Evolutionary conservation across 352 stramenopile species (phyloP).

Genomic region (Phytophthora pisi): DNA sequence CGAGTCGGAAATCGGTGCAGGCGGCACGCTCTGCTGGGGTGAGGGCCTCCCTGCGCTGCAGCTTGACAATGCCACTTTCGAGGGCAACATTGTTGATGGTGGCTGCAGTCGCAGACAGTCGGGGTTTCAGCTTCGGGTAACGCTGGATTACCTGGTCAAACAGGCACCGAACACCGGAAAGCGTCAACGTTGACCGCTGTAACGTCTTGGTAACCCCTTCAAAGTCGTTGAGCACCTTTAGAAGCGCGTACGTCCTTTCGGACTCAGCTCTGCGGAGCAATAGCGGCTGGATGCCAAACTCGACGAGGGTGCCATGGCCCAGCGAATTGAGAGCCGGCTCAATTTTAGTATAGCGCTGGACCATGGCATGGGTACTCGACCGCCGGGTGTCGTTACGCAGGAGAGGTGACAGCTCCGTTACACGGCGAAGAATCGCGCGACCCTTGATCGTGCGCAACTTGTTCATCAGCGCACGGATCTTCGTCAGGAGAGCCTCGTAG

Average conservation of each 20-base stretch:
- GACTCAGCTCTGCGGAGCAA: conserved; percentile 12
- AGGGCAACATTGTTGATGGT: conserved; percentile 17
- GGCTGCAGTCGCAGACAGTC: background rate
- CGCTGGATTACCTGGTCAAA: conserved; percentile 1
- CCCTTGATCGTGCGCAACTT: conserved; percentile 10
- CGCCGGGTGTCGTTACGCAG: conserved; percentile 20
- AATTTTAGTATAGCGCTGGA: conserved; percentile 10
- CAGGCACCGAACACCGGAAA: background rate
- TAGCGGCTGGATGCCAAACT: conserved; percentile 15
- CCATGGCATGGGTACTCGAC: conserved; percentile 21
- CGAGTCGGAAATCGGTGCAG: background rate
- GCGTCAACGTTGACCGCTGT: conserved; percentile 16
- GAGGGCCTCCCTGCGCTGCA: conserved; percentile 8
- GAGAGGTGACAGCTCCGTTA: conserved; percentile 2
- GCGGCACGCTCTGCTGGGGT: background rate
- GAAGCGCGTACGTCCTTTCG: conserved; percentile 1
- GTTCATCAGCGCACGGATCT: conserved; percentile 12
- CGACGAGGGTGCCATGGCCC: conserved; percentile 13
- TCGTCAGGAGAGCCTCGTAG: conserved; percentile 15
- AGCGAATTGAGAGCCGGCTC: conserved; percentile 7
- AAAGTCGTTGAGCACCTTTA: conserved; percentile 12
- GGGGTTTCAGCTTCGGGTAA: conserved; percentile 7
- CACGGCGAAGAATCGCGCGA: conserved; percentile 3
- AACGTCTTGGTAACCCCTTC: conserved; percentile 24
- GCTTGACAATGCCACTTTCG: conserved; percentile 10